phyloP scores from a whole-genome alignment of 2,329 filamentous ascomycete genomes.

The Emmonsiellopsis sp. region DNA sequence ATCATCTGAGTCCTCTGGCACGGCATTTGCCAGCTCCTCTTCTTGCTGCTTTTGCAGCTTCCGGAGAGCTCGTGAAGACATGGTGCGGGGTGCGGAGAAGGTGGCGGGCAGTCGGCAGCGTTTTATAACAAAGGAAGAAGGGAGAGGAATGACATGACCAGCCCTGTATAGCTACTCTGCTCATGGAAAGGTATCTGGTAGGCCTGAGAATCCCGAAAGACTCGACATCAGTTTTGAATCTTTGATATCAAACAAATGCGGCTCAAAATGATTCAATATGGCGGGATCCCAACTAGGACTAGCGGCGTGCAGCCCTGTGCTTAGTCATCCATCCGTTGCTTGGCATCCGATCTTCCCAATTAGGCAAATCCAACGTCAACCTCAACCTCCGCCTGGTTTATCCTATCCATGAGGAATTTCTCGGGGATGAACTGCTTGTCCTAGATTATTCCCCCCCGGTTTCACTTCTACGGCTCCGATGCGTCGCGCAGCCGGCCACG shows the following conservation, averaged over 20 bases:
- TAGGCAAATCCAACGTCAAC: background rate
- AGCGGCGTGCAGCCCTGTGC: background rate
- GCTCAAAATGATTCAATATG: background rate
- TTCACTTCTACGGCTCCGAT: constrained; percentile 25
- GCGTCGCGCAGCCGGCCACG: constrained; percentile 40
- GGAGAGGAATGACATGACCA: background rate
- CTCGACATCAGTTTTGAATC: background rate
- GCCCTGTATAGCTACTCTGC: background rate
- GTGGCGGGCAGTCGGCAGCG: background rate
- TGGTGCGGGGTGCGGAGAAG: constrained; percentile 19
- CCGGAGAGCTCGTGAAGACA: constrained; percentile 59
- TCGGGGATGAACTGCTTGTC: background rate
- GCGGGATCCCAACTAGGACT: constrained; percentile 5
- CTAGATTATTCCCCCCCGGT: constrained; percentile 1
- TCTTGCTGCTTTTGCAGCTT: constrained; percentile 54
- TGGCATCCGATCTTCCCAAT: background rate
- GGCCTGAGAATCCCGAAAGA: background rate
- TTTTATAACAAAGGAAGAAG: background rate
- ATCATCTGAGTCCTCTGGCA: constrained; percentile 29
- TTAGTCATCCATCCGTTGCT: background rate
- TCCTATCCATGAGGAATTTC: background rate
- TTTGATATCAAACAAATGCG: background rate
- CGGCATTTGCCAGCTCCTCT: constrained; percentile 31
- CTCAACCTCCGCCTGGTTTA: background rate
- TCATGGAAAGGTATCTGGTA: background rate